Evolutionary conservation across 768 basidiomycete genomes (phyloP).

Genomic region (Melanogaster broomeanus): DNA sequence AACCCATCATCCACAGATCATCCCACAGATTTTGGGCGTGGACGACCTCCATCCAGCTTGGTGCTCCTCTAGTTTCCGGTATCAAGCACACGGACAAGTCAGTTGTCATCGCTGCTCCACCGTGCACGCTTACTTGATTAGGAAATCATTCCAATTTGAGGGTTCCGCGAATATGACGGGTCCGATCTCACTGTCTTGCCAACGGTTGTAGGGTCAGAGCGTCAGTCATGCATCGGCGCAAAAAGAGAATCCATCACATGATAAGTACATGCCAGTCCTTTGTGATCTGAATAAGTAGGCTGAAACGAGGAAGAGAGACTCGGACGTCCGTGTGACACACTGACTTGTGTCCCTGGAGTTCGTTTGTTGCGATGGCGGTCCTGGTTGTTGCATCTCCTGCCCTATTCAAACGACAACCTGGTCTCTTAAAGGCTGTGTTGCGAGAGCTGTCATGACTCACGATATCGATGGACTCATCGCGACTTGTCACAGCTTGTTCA

Average conservation of each 20-base stretch:
- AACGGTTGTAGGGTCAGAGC: constrained; percentile 5
- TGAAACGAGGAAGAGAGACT: too few relatives aligned
- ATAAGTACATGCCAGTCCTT: too few relatives aligned
- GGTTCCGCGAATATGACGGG: neutral
- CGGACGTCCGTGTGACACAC: too few relatives aligned
- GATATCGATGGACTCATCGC: neutral
- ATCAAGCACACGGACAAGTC: too few relatives aligned
- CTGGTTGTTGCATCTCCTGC: too few relatives aligned
- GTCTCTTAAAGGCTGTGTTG: neutral
- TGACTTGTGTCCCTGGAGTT: too few relatives aligned
- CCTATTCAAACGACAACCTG: too few relatives aligned
- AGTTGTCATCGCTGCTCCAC: neutral
- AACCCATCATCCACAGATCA: too few relatives aligned
- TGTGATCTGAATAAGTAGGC: neutral
- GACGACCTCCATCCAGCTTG: neutral
- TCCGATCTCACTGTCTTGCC: neutral
- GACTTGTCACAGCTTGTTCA: neutral
- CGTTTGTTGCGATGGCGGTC: too few relatives aligned
- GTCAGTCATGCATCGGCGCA: neutral
- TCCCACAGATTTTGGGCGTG: too few relatives aligned
- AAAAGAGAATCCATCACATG: too few relatives aligned
- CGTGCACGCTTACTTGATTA: neutral
- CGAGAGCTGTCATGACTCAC: neutral
- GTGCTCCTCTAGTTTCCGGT: neutral
- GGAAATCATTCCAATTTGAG: neutral